These are phyloP conservation scores for Torulaspora quercuum DNA, from an alignment of 805 yeast genomes.

Conservation along the genomic window DNA sequence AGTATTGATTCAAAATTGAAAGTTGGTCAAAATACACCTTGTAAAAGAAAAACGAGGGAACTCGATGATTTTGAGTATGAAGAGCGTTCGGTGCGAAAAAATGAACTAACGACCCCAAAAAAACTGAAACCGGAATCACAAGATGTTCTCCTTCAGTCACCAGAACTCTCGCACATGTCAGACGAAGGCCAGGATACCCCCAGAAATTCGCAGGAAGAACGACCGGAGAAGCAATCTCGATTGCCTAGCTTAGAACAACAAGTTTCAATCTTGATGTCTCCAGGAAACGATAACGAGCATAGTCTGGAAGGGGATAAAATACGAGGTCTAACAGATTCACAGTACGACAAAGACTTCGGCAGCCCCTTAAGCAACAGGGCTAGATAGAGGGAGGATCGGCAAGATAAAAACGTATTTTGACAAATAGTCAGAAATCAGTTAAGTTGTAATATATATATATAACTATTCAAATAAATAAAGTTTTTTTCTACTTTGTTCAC, in stretches of 20 bases:
- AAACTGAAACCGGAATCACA: slow-evolving; percentile 17
- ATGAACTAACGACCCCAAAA: slow-evolving; percentile 26
- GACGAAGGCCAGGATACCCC: slow-evolving; percentile 11
- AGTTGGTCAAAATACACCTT: slow-evolving; percentile 14
- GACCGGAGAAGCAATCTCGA: slow-evolving; percentile 9
- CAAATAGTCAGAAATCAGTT: no score
- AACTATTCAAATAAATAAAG: slow-evolving; percentile 10
- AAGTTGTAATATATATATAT: slow-evolving; percentile 6
- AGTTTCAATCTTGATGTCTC: slow-evolving; percentile 18
- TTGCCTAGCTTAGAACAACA: slow-evolving; percentile 16
- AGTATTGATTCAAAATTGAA: no score
- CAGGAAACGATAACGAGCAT: slow-evolving; percentile 9
- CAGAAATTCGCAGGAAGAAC: slow-evolving; percentile 9
- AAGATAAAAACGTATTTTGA: no score
- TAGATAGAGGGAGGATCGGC: slow-evolving; percentile 5
- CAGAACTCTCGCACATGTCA: slow-evolving; percentile 4
- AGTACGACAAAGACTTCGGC: slow-evolving; percentile 9
- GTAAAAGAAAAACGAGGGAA: slow-evolving; percentile 31
- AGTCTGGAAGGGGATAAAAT: slow-evolving; percentile 14
- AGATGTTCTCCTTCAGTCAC: slow-evolving; percentile 9
- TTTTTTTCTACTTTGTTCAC: slow-evolving; percentile 4
- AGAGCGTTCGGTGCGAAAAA: slow-evolving; percentile 9
- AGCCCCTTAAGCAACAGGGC: slow-evolving; percentile 22
- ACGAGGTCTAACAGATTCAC: slow-evolving; percentile 16
- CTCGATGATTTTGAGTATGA: slow-evolving; percentile 30